These are phyloP conservation scores for Cercospora sp. DNA, from an alignment of 2,329 filamentous ascomycete species.

Conservation along the genomic window DNA sequence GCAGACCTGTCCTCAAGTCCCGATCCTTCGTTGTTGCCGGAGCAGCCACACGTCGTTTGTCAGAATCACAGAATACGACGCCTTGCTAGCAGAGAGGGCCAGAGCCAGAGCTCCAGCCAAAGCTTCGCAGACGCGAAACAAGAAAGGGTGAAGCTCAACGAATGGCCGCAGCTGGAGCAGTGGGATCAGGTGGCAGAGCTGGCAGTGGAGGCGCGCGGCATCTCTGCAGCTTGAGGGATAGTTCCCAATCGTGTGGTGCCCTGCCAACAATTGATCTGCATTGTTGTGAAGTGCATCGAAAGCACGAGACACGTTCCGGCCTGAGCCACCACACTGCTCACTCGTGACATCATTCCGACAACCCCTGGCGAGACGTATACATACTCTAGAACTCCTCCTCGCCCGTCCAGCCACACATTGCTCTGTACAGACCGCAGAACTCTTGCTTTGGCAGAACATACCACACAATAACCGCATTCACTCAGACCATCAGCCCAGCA, in stretches of 20 bases:
- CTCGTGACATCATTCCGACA: conserved; percentile 1
- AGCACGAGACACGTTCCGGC: conserved; percentile 8
- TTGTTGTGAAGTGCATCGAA: neutral
- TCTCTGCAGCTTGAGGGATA: neutral
- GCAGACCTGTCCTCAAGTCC: neutral
- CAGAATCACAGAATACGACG: neutral
- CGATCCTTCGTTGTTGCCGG: neutral
- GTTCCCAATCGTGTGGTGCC: neutral
- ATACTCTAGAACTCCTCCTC: neutral
- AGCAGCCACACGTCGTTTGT: neutral
- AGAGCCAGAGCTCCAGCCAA: neutral
- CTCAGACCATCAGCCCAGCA: conserved; percentile 45
- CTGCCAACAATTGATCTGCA: neutral
- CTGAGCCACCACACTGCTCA: neutral
- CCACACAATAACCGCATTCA: neutral
- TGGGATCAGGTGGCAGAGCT: neutral
- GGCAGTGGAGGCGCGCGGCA: neutral
- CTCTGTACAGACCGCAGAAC: conserved; percentile 4
- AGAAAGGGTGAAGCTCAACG: neutral
- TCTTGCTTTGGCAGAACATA: neutral
- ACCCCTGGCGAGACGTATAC: conserved; percentile 1
- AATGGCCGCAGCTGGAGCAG: neutral
- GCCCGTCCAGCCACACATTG: neutral
- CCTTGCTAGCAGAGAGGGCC: neutral
- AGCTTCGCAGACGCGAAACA: neutral